These are phyloP conservation scores for Neoascochyta sp. DNA, from an alignment of 2,329 filamentous ascomycete genomes.

Conservation along the genomic window DNA sequence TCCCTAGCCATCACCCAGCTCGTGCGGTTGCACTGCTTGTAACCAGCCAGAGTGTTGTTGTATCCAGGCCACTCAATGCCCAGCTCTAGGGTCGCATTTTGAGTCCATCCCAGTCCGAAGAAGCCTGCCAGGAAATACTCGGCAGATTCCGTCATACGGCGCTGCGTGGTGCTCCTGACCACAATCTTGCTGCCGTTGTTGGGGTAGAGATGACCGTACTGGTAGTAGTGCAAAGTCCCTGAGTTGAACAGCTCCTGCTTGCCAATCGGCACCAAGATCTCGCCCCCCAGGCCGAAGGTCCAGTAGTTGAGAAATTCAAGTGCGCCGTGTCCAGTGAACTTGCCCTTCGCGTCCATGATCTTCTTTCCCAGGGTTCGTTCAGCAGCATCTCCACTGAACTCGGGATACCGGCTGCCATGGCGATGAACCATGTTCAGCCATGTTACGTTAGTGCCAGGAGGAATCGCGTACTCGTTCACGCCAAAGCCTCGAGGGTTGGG, in stretches of 20 bases:
- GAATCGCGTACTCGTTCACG: slow-evolving; percentile 67
- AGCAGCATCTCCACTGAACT: slow-evolving; percentile 56
- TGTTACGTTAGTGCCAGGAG: slow-evolving; percentile 62
- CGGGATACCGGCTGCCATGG: slow-evolving; percentile 69
- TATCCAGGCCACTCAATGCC: slow-evolving; percentile 62
- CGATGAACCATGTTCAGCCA: slow-evolving; percentile 71
- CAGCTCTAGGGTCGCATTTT: slow-evolving; percentile 68
- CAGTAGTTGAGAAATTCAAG: slow-evolving; percentile 67
- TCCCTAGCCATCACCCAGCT: slow-evolving; percentile 46
- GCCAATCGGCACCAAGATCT: slow-evolving; percentile 69
- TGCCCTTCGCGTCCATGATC: slow-evolving; percentile 53
- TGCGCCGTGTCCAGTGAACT: slow-evolving; percentile 55
- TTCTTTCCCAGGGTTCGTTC: slow-evolving; percentile 52
- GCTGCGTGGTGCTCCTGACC: slow-evolving; percentile 69
- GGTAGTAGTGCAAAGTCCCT: slow-evolving; percentile 67
- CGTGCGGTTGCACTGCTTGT: slow-evolving; percentile 63
- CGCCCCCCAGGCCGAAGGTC: slow-evolving; percentile 65
- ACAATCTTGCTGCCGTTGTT: slow-evolving; percentile 70
- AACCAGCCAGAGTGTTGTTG: slow-evolving; percentile 70
- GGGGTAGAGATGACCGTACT: slow-evolving; percentile 64
- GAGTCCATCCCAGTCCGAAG: slow-evolving; percentile 70
- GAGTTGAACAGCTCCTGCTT: slow-evolving; percentile 70
- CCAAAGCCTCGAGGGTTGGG: slow-evolving; percentile 68
- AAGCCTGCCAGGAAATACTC: slow-evolving; percentile 78
- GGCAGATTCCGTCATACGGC: slow-evolving; percentile 72